Evolutionary conservation across 2,329 filamentous ascomycete genomes (phyloP).

Genomic region (Botryotinia globosa): DNA sequence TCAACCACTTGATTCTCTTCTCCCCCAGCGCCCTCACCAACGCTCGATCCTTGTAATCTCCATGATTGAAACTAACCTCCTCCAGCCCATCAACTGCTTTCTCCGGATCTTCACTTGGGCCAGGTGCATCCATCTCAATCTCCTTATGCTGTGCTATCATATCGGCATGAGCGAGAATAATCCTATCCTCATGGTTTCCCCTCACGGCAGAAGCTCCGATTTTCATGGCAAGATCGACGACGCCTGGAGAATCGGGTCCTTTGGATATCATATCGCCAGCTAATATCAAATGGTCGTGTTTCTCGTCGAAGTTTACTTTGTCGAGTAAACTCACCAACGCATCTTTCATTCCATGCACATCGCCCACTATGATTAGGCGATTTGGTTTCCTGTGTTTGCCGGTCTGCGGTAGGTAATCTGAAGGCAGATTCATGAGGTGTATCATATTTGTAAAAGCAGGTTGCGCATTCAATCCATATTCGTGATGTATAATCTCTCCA

Average conservation of each 20-base stretch:
- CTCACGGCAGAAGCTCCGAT: constrained; percentile 78
- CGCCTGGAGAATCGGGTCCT: constrained; percentile 76
- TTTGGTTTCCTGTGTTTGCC: constrained; percentile 44
- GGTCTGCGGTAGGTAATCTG: constrained; percentile 34
- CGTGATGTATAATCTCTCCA: background rate
- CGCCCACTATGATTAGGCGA: constrained; percentile 78
- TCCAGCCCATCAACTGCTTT: constrained; percentile 31
- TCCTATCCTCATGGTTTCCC: constrained; percentile 87
- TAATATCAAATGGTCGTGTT: constrained; percentile 71
- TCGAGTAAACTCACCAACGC: constrained; percentile 65
- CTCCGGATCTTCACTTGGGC: constrained; percentile 35
- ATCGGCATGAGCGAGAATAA: constrained; percentile 63
- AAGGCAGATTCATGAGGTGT: constrained; percentile 34
- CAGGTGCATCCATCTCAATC: constrained; percentile 26
- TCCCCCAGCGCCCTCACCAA: constrained; percentile 34
- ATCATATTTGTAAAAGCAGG: constrained; percentile 32
- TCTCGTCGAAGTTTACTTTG: constrained; percentile 60
- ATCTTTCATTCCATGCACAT: constrained; percentile 83
- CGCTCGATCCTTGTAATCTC: constrained; percentile 35
- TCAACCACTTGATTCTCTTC: constrained; percentile 67
- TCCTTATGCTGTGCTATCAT: constrained; percentile 38
- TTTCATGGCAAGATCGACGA: constrained; percentile 71
- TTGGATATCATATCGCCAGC: constrained; percentile 81
- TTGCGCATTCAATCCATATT: constrained; percentile 28
- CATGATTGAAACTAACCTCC: constrained; percentile 32